These are phyloP conservation scores for Bothriochloa decipiens DNA, from an alignment of 176 grass and related monocot species.

Conservation along the genomic window DNA sequence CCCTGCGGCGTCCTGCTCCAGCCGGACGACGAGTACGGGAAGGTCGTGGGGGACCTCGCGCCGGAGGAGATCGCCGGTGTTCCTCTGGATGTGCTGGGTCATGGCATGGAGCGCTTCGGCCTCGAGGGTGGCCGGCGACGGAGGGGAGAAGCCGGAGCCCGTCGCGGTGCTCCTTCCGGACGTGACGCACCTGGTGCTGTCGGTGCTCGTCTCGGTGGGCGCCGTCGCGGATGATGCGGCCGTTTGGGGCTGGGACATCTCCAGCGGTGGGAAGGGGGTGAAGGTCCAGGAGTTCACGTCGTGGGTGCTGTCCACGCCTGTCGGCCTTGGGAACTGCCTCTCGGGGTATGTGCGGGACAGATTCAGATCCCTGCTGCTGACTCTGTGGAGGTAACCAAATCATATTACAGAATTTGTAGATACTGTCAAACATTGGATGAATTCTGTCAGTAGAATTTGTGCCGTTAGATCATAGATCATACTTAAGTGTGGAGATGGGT, in stretches of 20 bases:
- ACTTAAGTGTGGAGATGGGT: not conserved
- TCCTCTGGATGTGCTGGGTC: conserved; percentile 88
- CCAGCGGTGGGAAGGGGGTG: conserved; percentile 51
- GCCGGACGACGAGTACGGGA: conserved; percentile 42
- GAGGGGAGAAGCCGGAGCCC: conserved; percentile 39
- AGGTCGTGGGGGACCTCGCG: conserved; percentile 64
- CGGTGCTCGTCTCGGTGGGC: conserved; percentile 63
- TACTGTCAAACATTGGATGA: not conserved
- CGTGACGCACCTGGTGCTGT: conserved; percentile 62
- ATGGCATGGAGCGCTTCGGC: conserved; percentile 51
- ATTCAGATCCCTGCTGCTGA: conserved; percentile 41
- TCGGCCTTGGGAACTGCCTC: conserved; percentile 61
- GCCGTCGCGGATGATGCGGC: conserved; percentile 55
- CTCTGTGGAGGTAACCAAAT: conserved; percentile 56
- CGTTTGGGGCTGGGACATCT: conserved; percentile 63
- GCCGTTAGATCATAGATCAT: conserved; percentile 1
- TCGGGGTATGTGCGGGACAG: conserved; percentile 68
- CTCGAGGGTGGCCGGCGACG: conserved; percentile 5
- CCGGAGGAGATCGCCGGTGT: conserved; percentile 55
- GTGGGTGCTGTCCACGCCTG: conserved; percentile 63
- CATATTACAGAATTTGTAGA: conserved; percentile 10
- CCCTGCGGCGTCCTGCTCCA: conserved; percentile 60
- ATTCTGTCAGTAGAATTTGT: not conserved
- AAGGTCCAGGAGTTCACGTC: conserved; percentile 70
- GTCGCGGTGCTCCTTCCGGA: conserved; percentile 59